Base-by-base conservation (phyloP, 2,329 filamentous ascomycete genomes). In the Alternaria ethzedia region DNA sequence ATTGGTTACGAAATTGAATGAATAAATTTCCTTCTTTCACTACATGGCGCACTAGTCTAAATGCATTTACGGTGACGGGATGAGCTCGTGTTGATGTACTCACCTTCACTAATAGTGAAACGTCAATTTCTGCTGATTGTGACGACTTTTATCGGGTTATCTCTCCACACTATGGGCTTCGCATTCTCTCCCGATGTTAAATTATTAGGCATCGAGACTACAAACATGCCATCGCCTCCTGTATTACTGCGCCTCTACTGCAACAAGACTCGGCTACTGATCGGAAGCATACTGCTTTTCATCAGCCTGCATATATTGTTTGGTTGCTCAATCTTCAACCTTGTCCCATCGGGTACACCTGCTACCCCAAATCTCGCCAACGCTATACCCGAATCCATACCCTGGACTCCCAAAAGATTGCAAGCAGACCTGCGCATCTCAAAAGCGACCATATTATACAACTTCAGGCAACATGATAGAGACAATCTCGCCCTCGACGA, bases 1-100 rank as follows among this genome's bases (percentile, higher is more conserved):
- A 11, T 17, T 25, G 30, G 15, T 56, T 50, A 45, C n/a, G 28
- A 63, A 50, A 51, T 32, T 26, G 43, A 56, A 65, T 54, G 54
- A 59, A 50, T 47, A 52, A 36, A 28, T 25, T 43, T 30, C 23
- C 32, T 13, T 20, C 49, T 52, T 36, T 52, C 28, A 41, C 25
- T 59, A 5, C 5, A n/a, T 2, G 20, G n/a, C 1, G 0, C 1
- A 13, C 11, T 44, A 8, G 43, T 44, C 10, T 10, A 44, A 44
- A 44, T 8, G 43, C 43, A 7, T 21, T 4, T 7, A 13, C 10
- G 4, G 17, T 45, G 43, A 21, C 5, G 11, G 2, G 12, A 4
- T 21, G 10, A 45, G 43, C 43, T 21, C 6, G 17, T 45, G 4
- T 3, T 52, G 49, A 41, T 21, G 6, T 12, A 17, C 20, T 41